Conservation (phyloP, 2,329 filamentous ascomycete genomes). For the Fusarium poae region DNA sequence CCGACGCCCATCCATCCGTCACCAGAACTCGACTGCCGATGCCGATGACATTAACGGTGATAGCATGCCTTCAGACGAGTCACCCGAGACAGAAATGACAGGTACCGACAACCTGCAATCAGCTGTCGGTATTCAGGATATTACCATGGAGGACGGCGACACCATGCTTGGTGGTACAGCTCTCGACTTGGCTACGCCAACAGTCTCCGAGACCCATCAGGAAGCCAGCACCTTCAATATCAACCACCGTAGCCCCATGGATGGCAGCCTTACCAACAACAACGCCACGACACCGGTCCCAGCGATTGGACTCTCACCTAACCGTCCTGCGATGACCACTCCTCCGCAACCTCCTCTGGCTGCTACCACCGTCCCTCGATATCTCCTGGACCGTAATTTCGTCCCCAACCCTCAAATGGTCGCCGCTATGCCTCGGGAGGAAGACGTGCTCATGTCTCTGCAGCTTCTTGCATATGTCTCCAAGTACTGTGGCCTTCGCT, state of each 20-base stretch:
- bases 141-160: conserved; percentile 82
- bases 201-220: conserved; percentile 81
- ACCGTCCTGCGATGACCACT: conserved; percentile 76
- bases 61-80: conserved; percentile 82
- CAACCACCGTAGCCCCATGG: conserved; percentile 84
- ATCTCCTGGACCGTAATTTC: conserved; percentile 80
- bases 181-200: conserved; percentile 80
- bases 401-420: conserved; percentile 80
- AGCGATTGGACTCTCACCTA: conserved; percentile 78
- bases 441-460: conserved; percentile 97
- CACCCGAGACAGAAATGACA: conserved; percentile 81
- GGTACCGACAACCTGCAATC: conserved; percentile 84
- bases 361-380: conserved; percentile 80
- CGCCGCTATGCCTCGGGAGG: conserved; percentile 93
- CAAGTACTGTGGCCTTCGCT: conserved; percentile 96
- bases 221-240: conserved; percentile 95
- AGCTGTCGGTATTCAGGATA: conserved; percentile 87
- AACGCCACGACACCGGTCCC: conserved; percentile 75
- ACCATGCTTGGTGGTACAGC: conserved; percentile 81
- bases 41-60: conserved; percentile 89
- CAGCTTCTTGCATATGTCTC: conserved; percentile 97
- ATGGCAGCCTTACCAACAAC: conserved; percentile 85
- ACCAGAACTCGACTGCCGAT: conserved; percentile 91
- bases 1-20: conserved; percentile 86
- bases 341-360: conserved; percentile 81